Evolutionary conservation across 2,329 filamentous ascomycete species (phyloP), one percentile per base, ranked within the genome.

Genomic region (Fusarium metavorans): DNA sequence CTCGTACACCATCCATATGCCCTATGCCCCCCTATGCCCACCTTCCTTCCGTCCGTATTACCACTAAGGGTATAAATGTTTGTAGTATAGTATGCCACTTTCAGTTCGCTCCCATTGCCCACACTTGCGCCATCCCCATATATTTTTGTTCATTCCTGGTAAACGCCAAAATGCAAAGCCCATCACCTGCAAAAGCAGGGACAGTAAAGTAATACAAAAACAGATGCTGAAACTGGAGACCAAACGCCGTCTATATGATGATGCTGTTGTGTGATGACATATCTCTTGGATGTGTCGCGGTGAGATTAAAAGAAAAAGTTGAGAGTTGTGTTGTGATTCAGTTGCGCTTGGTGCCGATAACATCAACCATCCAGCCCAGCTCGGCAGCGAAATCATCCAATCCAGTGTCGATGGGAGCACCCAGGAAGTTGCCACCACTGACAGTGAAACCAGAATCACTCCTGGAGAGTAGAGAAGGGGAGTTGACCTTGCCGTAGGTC

Each of bases 361-460:
- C 81, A 35, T 85, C 84, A 13, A 85, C 86, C 79, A 90, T 87
- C 87, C 88, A 89, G 64, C 86, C 83, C 70, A 89, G 81, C 77
- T 90, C 88, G 60, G 73, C 82, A 48, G 79, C 82, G 71, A 86
- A 84, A 65, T 85, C 83, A 56, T 85, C 84, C 6, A 86, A 75
- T 25, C 82, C 82, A 6, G 81, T 79, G 57, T 84, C 83, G 48
- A 81, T 79, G 3, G 83, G 83, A 43, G 79, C 74, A 10, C 80
- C 81, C 3, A 85, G 78, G 18, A 83, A 72, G 68, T 79, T 76
- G 54, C 65, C 54, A 64, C 74, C 74, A 43, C 64, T 74, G 2
- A 79, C 62, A 6, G 73, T 32, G 8, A 77, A 62, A 23, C 66
- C 71, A 18, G 73, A 70, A 32, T 79, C 76, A 11, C 66, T 50